phyloP scores from a whole-genome alignment of 73 alveolate species.

The Effrenium voratum region DNA sequence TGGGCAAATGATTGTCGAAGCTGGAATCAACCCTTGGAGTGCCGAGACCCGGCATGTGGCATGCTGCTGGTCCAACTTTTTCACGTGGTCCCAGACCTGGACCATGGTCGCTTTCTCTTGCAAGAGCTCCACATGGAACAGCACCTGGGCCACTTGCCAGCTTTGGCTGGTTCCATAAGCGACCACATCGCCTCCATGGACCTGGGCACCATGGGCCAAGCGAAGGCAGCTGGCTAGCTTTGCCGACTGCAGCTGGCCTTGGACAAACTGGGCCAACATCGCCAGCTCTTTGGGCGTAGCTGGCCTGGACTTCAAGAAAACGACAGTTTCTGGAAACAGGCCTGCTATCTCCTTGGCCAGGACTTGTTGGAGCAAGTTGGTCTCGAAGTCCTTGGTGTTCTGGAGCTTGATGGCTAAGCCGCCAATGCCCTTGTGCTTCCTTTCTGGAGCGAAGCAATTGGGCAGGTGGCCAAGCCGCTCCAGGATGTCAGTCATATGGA shows the following conservation, averaged over 20 bases:
- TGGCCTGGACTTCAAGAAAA: neutral
- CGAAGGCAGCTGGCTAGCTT: neutral
- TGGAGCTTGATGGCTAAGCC: neutral
- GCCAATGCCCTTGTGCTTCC: constrained; percentile 33
- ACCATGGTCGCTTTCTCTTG: neutral
- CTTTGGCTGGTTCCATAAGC: neutral
- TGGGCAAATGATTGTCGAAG: neutral
- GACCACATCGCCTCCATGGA: neutral
- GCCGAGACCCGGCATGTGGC: neutral
- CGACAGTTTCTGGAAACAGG: neutral
- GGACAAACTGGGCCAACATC: neutral
- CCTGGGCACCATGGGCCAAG: neutral
- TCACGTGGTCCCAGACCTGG: neutral
- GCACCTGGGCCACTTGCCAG: constrained; percentile 17
- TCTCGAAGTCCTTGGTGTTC: neutral
- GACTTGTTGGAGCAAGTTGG: neutral
- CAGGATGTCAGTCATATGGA: constrained; percentile 11
- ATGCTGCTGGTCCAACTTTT: neutral
- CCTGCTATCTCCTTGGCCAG: constrained; percentile 3
- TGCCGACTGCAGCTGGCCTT: neutral
- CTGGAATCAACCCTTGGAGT: neutral
- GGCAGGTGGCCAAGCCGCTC: neutral
- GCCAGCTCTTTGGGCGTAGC: neutral
- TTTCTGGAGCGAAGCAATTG: constrained; percentile 6
- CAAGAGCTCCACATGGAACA: neutral